These are phyloP conservation scores for Alternaria solani DNA, from an alignment of 2,329 filamentous ascomycete species.

Conservation along the genomic window DNA sequence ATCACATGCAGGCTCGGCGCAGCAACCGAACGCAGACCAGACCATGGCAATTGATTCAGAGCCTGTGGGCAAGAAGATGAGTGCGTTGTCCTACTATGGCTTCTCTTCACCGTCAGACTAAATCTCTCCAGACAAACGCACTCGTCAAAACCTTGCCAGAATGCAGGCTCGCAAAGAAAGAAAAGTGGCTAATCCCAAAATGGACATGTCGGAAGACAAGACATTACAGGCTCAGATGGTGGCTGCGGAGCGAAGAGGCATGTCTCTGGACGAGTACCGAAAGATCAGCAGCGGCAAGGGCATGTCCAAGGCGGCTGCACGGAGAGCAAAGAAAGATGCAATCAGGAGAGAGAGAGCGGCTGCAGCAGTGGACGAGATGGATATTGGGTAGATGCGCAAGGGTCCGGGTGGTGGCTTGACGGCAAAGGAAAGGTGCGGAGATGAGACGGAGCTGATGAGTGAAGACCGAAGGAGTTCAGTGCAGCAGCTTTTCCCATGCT, in stretches of 20 bases:
- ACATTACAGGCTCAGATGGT: constrained; percentile 19
- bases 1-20: background rate
- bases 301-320: constrained; percentile 6
- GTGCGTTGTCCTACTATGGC: constrained; percentile 14
- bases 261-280: constrained; percentile 20
- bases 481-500: background rate
- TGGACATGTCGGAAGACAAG: constrained; percentile 14
- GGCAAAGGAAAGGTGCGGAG: background rate
- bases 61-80: constrained; percentile 27
- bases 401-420: background rate
- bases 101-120: background rate
- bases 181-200: constrained; percentile 8
- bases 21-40: constrained; percentile 17
- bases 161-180: constrained; percentile 26
- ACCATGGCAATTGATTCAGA: constrained; percentile 21
- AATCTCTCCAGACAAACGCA: constrained; percentile 23
- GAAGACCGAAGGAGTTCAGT: background rate
- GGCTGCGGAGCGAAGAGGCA: constrained; percentile 27
- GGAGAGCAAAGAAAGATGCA: constrained; percentile 11
- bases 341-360: constrained; percentile 5
- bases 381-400: constrained; percentile 13
- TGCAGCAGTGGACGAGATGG: constrained; percentile 15
- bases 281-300: constrained; percentile 14
- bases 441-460: background rate
- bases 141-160: constrained; percentile 31